A percentile compares a stretch with the other conserved stretches of the same genome.
Evolutionary conservation across 495 filamentous ascomycete species (phyloP).

Genomic region (Xylaria flabelliformis): DNA sequence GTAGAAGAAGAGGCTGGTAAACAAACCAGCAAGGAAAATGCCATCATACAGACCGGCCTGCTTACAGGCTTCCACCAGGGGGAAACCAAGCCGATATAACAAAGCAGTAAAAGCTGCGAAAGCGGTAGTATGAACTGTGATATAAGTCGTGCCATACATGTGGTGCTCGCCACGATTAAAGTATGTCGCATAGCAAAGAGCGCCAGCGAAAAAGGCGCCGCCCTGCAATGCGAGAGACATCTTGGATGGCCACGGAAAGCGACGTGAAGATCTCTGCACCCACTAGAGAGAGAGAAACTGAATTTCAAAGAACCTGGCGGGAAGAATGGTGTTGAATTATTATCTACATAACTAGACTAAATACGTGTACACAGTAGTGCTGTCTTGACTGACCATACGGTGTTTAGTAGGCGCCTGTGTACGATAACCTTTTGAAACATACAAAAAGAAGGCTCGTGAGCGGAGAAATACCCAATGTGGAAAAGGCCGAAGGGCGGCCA

Average conservation of each 20-base stretch:
- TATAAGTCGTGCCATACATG: conserved; percentile 3
- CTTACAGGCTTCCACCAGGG: neutral
- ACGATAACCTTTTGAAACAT: neutral
- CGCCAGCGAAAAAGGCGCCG: neutral
- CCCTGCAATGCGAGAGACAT: conserved; percentile 7
- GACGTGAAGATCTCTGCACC: neutral
- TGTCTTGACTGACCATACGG: neutral
- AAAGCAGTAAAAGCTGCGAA: neutral
- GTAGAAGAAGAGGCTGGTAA: conserved; percentile 1
- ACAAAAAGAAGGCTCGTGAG: neutral
- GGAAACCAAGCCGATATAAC: neutral
- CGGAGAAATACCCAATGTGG: neutral
- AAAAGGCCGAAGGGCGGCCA: neutral
- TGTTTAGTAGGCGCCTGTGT: neutral
- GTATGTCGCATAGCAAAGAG: conserved; percentile 2
- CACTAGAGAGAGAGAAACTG: neutral
- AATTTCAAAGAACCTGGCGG: neutral
- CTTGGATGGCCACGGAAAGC: neutral
- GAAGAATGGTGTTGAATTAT: neutral
- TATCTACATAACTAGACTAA: neutral
- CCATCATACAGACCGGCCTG: neutral
- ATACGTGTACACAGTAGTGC: neutral
- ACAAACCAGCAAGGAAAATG: neutral
- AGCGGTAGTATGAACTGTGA: neutral
- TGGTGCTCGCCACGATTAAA: neutral